A percentile compares a stretch with the other conserved stretches of the same genome.
Conservation (phyloP, 1,284 basidiomycete genomes). For the Cystobasidium pallidum region DNA sequence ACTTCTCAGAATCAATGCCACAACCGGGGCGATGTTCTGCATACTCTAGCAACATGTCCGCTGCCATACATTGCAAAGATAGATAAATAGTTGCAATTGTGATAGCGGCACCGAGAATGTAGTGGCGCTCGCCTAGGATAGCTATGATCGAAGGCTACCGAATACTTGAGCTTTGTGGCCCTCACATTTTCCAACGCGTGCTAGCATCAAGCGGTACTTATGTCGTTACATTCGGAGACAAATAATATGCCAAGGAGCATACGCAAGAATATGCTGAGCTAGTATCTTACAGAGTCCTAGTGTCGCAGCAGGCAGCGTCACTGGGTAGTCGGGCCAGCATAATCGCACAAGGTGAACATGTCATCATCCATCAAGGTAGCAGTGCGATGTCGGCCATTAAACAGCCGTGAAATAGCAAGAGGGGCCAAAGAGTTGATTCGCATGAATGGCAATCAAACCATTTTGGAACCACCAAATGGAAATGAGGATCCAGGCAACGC, state of each 20-base stretch:
- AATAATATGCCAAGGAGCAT: neutral
- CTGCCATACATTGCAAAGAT: no score
- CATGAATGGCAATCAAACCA: conserved; percentile 66
- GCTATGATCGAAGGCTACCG: neutral
- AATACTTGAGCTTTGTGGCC: neutral
- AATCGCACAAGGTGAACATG: neutral
- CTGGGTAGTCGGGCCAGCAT: neutral
- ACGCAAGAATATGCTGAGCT: neutral
- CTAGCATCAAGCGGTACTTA: no score
- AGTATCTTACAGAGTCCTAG: neutral
- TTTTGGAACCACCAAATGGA: conserved; percentile 38
- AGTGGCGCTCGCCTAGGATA: neutral
- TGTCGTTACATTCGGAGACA: neutral
- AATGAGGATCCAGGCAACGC: conserved; percentile 69
- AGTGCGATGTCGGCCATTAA: conserved; percentile 83
- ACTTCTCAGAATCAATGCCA: no score
- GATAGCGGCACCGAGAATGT: no score
- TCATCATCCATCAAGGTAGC: conserved; percentile 43
- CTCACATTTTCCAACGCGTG: neutral
- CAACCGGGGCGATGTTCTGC: no score
- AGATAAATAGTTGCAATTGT: no score
- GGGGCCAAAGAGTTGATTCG: conserved; percentile 89
- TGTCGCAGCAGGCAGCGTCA: neutral
- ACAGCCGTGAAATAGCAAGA: conserved; percentile 83
- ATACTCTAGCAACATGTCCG: no score